Base-by-base conservation (phyloP, 306 rosid genomes). In the Neltuma alba region DNA sequence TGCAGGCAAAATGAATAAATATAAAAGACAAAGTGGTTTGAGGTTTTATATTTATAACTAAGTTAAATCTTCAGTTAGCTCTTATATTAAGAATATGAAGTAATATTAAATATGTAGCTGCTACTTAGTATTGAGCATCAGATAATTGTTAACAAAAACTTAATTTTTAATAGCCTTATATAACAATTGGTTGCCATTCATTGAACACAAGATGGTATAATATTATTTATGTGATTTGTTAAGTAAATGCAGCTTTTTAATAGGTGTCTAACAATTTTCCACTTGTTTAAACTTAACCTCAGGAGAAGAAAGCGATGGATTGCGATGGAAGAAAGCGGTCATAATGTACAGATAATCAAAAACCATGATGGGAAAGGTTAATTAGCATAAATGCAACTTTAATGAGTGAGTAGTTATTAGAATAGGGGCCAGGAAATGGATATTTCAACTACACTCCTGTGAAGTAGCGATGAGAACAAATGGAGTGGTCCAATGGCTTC, bases 381-480 rank as follows among this genome's bases (percentile, higher is more conserved):
- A 70, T 33, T 9, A 37, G 30, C 48, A 45, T 41, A 10, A 58
- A 21, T 34, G 42, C 16, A 44, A 45, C 4, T 45, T 15, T 45
- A 3, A 64, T 64, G 1, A 61, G 72, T 0, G 10, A n/a, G 15
- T 55, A 1, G 54, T 61, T 48, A 3, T 41, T 45, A 2, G 21
- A 47, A 73, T 54, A 72, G 83, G 86, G 86, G 21, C 75, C 75
- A 33, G 75, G 78, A 79, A 83, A 75, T 69, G 63, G 87, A 84
- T 72, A 36, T 77, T 48, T 80, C 85, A 84, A 84, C 87, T 45
- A 72, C 42, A 84, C 44, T 9, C 10, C 37, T 15, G 54, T 77
- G 73, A 36, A 45, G 78, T 79, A 83, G 69, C n/a, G 44, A 7
- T 57, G 60, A 64, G 13, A 40, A 28, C 52, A 76, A 58, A 61